phyloP scores from a whole-genome alignment of 768 basidiomycete genomes.

The Amanita brunnescens region DNA sequence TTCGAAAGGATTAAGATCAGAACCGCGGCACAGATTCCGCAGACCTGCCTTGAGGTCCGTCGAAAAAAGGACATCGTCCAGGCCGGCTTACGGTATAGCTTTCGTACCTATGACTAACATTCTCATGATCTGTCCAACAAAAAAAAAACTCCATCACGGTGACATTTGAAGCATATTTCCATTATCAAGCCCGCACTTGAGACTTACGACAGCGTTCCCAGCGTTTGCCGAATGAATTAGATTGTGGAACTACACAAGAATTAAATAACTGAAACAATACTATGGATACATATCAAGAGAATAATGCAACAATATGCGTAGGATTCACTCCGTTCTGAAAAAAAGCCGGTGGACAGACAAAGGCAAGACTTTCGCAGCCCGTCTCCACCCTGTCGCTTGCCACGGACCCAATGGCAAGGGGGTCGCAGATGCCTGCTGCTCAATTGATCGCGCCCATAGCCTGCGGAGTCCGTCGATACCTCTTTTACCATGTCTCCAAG shows the following conservation, averaged over 20 bases:
- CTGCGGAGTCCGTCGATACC: slow-evolving; percentile 17
- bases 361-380: background rate
- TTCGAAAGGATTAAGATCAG: background rate
- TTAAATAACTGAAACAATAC: background rate
- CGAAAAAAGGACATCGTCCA: background rate
- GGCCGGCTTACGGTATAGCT: no score
- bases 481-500: slow-evolving; percentile 18
- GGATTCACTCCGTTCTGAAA: background rate
- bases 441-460: slow-evolving; percentile 11
- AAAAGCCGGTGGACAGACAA: background rate
- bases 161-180: no score
- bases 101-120: no score
- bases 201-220: background rate
- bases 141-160: no score
- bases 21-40: background rate
- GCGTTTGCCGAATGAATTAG: background rate
- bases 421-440: no score
- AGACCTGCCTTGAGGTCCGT: background rate
- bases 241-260: background rate
- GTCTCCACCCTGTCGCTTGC: background rate
- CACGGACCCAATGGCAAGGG: background rate
- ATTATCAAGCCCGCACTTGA: no score
- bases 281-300: background rate
- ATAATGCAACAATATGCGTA: no score
- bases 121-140: no score